Conservation (phyloP, 306 rosid genomes). For the Acacia acuminata region DNA sequence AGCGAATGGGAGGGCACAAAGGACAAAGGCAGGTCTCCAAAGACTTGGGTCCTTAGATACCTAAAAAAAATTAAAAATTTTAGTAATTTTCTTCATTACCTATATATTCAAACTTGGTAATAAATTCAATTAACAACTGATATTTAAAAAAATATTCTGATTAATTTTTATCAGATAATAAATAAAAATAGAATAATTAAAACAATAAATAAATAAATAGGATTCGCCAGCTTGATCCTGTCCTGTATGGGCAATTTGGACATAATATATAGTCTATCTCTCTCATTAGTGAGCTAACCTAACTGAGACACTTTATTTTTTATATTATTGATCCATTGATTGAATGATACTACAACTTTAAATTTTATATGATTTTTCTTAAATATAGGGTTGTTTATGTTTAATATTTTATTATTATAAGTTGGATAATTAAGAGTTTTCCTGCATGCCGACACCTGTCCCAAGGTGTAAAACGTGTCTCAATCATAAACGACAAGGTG, state of each 20-base stretch:
- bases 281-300: background rate
- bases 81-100: too few relatives aligned
- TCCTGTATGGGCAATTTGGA: background rate
- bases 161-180: too few relatives aligned
- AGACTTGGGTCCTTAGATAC: too few relatives aligned
- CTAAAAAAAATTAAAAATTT: too few relatives aligned
- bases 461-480: background rate
- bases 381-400: background rate
- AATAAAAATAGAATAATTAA: background rate
- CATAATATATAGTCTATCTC: background rate
- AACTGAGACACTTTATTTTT: background rate
- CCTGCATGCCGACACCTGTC: conserved; percentile 10
- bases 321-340: background rate
- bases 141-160: too few relatives aligned
- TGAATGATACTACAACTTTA: background rate
- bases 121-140: too few relatives aligned
- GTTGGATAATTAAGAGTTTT: background rate
- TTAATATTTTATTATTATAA: background rate
- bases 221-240: background rate
- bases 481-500: background rate
- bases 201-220: background rate
- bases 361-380: background rate
- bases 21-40: too few relatives aligned
- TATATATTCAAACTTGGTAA: too few relatives aligned
- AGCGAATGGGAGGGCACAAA: too few relatives aligned